A percentile compares a stretch with the other conserved stretches of the same genome.
Conservation (phyloP, 2,329 filamentous ascomycete species). For the Cladorrhinum sp. region DNA sequence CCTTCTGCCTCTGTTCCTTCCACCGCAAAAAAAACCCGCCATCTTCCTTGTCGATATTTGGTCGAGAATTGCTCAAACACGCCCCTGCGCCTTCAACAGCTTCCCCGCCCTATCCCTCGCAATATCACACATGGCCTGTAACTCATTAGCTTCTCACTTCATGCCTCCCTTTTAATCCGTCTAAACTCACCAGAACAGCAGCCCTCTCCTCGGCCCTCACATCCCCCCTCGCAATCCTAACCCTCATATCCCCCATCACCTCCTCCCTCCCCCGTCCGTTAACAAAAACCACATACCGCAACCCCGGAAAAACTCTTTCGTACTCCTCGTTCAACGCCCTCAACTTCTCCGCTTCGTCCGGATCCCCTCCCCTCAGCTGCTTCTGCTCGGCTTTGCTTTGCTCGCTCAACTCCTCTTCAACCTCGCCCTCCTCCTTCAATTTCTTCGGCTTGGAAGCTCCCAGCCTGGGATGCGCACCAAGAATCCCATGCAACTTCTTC, state of each 20-base stretch:
- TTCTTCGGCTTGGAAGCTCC: constrained; percentile 49
- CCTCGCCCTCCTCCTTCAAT: too few species aligned
- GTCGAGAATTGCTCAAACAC: neutral
- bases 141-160: constrained; percentile 19
- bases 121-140: constrained; percentile 86
- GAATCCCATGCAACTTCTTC: constrained; percentile 63
- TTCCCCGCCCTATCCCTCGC: constrained; percentile 75
- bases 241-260: constrained; percentile 80
- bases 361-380: constrained; percentile 59
- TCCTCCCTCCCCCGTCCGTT: constrained; percentile 70
- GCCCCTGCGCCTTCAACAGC: constrained; percentile 35
- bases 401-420: constrained; percentile 65
- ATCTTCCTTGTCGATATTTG: too few species aligned
- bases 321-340: constrained; percentile 70
- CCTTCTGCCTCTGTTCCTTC: too few species aligned
- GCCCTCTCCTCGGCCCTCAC: constrained; percentile 65
- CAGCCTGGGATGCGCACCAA: constrained; percentile 79
- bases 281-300: constrained; percentile 90
- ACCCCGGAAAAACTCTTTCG: constrained; percentile 73
- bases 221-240: constrained; percentile 67
- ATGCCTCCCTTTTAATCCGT: neutral
- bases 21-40: too few species aligned
- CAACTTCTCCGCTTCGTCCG: constrained; percentile 56
- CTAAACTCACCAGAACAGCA: constrained; percentile 63
- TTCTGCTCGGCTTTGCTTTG: constrained; percentile 81